Evolutionary conservation across 345 rosid genomes (phyloP).

Genomic region (Citrus mangshanensis): DNA sequence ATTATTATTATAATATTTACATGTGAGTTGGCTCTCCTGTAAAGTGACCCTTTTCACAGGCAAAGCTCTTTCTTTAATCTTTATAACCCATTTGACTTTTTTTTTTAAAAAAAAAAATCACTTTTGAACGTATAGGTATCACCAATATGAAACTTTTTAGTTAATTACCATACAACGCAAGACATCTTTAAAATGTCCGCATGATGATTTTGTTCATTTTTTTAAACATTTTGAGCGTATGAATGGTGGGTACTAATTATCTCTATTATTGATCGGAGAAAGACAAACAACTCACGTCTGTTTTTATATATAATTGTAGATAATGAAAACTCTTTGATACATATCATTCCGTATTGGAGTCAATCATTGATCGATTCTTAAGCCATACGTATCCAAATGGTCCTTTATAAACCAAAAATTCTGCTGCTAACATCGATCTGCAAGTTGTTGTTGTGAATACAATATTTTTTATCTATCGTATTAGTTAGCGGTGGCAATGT

Average conservation of each 20-base stretch:
- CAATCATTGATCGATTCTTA: slow-evolving; percentile 20
- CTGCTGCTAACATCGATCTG: neutral
- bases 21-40: neutral
- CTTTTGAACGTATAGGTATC: neutral
- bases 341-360: neutral
- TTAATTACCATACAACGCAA: neutral
- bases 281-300: slow-evolving; percentile 29
- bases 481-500: too few relatives aligned
- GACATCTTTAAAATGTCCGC: neutral
- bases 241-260: neutral
- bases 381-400: slow-evolving; percentile 7
- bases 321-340: neutral
- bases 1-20: neutral
- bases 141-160: neutral
- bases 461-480: neutral
- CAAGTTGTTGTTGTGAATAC: neutral
- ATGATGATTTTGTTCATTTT: neutral
- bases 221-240: neutral
- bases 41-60: neutral
- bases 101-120: neutral
- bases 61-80: neutral
- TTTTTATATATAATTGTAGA: neutral
- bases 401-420: neutral
- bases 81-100: neutral
- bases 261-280: slow-evolving; percentile 32